phyloP scores from a whole-genome alignment of 1,284 basidiomycete species.

The Trichosporon ovoides region DNA sequence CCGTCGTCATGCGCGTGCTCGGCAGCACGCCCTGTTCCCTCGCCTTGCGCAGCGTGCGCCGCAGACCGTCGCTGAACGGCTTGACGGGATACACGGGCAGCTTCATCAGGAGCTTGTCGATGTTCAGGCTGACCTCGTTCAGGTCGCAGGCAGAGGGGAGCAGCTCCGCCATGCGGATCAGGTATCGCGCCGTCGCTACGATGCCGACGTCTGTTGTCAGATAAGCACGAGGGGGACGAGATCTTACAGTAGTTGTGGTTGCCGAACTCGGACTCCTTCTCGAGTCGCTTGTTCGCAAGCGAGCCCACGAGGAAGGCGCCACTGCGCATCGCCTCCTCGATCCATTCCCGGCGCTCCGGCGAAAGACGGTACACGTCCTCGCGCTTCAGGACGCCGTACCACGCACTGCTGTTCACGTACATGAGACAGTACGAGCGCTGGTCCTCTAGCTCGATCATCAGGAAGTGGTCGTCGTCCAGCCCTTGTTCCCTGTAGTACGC shows the following conservation, averaged over 20 bases:
- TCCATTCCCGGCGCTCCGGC: conserved; percentile 13
- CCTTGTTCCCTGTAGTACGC: conserved; percentile 21
- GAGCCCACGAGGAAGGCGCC: conserved; percentile 14
- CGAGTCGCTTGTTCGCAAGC: conserved; percentile 13
- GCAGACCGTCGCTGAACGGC: conserved; percentile 15
- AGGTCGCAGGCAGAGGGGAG: conserved; percentile 16
- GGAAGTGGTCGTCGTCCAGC: conserved; percentile 19
- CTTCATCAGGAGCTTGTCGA: conserved; percentile 20
- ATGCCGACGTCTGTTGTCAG: conserved; percentile 19
- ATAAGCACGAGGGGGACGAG: neutral
- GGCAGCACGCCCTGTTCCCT: conserved; percentile 17
- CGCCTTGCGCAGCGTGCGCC: conserved; percentile 15
- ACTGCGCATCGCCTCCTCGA: conserved; percentile 10
- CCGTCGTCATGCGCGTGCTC: conserved; percentile 10
- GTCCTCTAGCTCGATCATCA: conserved; percentile 24
- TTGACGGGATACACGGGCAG: conserved; percentile 12
- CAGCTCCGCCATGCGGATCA: conserved; percentile 23
- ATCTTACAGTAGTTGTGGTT: conserved; percentile 22
- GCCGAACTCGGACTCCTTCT: conserved; percentile 20
- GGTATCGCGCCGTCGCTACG: conserved; percentile 20
- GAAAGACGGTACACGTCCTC: conserved; percentile 15
- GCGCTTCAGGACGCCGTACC: conserved; percentile 15
- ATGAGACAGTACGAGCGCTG: conserved; percentile 16
- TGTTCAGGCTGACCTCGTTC: conserved; percentile 16
- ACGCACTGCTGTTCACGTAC: conserved; percentile 16